Conservation (phyloP, 441 rosid species). For the Pelargonium australe region DNA sequence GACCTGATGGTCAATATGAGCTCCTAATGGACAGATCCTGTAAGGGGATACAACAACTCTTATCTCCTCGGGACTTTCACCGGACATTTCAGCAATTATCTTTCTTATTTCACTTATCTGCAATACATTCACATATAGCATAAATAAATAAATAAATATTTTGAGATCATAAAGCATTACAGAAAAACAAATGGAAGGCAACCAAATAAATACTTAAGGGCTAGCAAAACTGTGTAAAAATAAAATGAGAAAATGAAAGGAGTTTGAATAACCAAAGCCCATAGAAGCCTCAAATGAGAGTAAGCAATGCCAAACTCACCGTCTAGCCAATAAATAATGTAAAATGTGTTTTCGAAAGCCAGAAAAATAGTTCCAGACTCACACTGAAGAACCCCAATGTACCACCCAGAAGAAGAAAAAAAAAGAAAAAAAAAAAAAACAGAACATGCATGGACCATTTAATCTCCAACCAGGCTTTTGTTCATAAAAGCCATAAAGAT, state of each 20-base stretch:
- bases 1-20: constrained; percentile 97
- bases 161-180: background rate
- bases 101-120: constrained; percentile 46
- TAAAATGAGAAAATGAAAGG: too few species aligned
- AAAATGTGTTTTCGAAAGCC: background rate
- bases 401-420: background rate
- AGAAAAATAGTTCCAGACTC: background rate
- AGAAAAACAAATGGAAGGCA: background rate
- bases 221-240: too few species aligned
- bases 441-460: background rate
- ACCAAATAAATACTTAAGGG: background rate
- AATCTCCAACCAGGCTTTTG: background rate
- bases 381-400: background rate
- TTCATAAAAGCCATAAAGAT: background rate
- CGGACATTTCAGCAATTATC: constrained; percentile 51
- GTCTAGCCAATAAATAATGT: background rate
- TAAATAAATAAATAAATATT: too few species aligned
- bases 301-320: background rate
- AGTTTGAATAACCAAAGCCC: background rate
- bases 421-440: background rate
- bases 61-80: constrained; percentile 46
- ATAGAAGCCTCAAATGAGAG: background rate
- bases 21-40: constrained; percentile 94
- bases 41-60: constrained; percentile 73
- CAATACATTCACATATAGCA: constrained; percentile 8